Percentiles rank a stretch among this genome's conserved stretches.
Evolutionary conservation across 2,329 filamentous ascomycete genomes (phyloP).

Genomic region (Xylariaceae sp.): DNA sequence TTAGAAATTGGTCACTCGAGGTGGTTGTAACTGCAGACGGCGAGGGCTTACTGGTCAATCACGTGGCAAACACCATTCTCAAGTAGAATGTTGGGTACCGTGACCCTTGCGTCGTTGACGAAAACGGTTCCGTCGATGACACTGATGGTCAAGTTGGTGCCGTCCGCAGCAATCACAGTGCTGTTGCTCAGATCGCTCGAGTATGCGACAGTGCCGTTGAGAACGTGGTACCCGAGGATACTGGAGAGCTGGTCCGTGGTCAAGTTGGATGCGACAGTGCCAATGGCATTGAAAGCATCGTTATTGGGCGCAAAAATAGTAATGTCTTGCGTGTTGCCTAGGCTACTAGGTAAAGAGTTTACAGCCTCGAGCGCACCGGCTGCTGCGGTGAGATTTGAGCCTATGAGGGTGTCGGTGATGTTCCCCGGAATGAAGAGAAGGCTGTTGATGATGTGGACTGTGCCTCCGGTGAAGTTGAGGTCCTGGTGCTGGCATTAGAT

Average conservation of each 20-base stretch:
- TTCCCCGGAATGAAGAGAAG: slow-evolving; percentile 46
- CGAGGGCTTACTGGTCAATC: slow-evolving; percentile 49
- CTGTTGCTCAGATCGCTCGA: slow-evolving; percentile 36
- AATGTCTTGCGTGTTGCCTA: slow-evolving; percentile 45
- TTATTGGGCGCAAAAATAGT: slow-evolving; percentile 66
- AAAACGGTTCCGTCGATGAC: slow-evolving; percentile 41
- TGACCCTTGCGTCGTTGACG: slow-evolving; percentile 50
- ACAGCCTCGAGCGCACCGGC: slow-evolving; percentile 45
- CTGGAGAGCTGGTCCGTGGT: slow-evolving; percentile 44
- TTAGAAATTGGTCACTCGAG: background rate
- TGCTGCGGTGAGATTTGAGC: slow-evolving; percentile 44
- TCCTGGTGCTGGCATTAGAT: slow-evolving; percentile 34
- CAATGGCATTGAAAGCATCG: slow-evolving; percentile 56
- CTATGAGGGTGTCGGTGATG: slow-evolving; percentile 39
- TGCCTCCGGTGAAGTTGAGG: slow-evolving; percentile 52
- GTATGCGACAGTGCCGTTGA: slow-evolving; percentile 55
- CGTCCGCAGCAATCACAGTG: slow-evolving; percentile 39
- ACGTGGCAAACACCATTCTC: slow-evolving; percentile 58
- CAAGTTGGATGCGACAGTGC: slow-evolving; percentile 48
- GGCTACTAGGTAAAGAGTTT: slow-evolving; percentile 37
- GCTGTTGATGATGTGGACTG: slow-evolving; percentile 52
- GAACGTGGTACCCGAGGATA: slow-evolving; percentile 64
- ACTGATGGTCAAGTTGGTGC: slow-evolving; percentile 46
- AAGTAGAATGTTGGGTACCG: slow-evolving; percentile 47
- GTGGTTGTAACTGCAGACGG: no score